Base-by-base conservation (phyloP, 1,139 yeast species). In the Sugiyamaella novakii region DNA sequence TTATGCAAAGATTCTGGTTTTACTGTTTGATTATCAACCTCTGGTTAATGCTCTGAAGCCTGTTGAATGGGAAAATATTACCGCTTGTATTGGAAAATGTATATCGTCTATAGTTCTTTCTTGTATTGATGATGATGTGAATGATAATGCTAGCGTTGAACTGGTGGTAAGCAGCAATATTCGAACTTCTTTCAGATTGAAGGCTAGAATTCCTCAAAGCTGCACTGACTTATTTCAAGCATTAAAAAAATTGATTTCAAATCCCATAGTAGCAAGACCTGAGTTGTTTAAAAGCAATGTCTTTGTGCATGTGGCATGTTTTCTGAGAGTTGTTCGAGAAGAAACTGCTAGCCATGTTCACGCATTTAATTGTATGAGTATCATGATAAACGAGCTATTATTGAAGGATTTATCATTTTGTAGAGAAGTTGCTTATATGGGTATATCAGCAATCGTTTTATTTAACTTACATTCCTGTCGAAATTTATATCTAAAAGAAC, bases 41-140 rank as follows among this genome's bases (percentile, higher is more conserved):
- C 59, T 59, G 24, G 41, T 61, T 8, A 64, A 63, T 35, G 63
- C 59, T 28, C 46, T 63, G 29, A 28, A 55, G 3, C 44, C 47
- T 14, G 46, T 35, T 1, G 60, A 57, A n/a, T 62, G 66, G 64
- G 31, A 41, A 1, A 52, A 49, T 19, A 40, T 59, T 7, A 49
- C 47, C 10, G 14, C 28, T 25, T 56, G 51, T 43, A 46, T 52
- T 28, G 42, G 43, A 7, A 38, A 22, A 29, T 42, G 33, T n/a
- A 37, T 38, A n/a, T 43, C 43, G 6, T 43, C 41, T 5, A 31
- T 46, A 17, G 50, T 46, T 28, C 17, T 28, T 11, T 41, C 46
- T 11, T 36, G 45, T 33, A n/a, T 35, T 7, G 45, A 34, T 5
- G 29, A 34, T 17, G 41, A 36, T 2, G 18, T 19, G 31, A 8